Percentiles rank a stretch among this genome's conserved stretches.
Conservation (phyloP, 2,329 filamentous ascomycete species). For the Colletotrichum sp. region DNA sequence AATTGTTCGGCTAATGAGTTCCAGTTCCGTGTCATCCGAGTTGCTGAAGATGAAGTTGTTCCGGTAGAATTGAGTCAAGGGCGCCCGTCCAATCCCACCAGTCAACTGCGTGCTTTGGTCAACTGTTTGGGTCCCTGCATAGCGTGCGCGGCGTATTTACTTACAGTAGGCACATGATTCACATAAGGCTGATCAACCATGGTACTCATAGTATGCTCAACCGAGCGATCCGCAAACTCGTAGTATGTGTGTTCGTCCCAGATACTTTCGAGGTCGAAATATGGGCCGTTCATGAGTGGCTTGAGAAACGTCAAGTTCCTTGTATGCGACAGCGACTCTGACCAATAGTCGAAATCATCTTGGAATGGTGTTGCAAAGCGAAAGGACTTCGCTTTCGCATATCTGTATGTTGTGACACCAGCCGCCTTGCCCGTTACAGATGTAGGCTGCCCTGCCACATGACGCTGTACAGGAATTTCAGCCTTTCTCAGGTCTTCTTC, state of each 20-base stretch:
- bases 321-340: conserved; percentile 68
- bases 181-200: conserved; percentile 63
- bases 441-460: not conserved
- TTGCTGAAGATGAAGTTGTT: conserved; percentile 59
- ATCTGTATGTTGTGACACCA: not conserved
- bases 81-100: conserved; percentile 70
- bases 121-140: not conserved
- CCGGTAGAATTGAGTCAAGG: conserved; percentile 71
- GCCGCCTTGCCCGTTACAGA: not conserved
- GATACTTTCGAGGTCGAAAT: conserved; percentile 75
- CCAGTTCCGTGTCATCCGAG: conserved; percentile 67
- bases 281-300: conserved; percentile 63
- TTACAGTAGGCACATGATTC: not conserved
- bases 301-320: conserved; percentile 70
- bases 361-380: conserved; percentile 54
- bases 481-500: not conserved
- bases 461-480: not conserved
- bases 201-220: conserved; percentile 76
- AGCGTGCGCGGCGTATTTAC: not conserved
- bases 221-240: conserved; percentile 73
- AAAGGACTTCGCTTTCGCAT: conserved; percentile 28
- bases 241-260: conserved; percentile 80
- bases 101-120: conserved; percentile 47
- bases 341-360: conserved; percentile 52
- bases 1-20: conserved; percentile 73